Conservation (phyloP, 169 alveolate species). For the Toxoplasma gondii region DNA sequence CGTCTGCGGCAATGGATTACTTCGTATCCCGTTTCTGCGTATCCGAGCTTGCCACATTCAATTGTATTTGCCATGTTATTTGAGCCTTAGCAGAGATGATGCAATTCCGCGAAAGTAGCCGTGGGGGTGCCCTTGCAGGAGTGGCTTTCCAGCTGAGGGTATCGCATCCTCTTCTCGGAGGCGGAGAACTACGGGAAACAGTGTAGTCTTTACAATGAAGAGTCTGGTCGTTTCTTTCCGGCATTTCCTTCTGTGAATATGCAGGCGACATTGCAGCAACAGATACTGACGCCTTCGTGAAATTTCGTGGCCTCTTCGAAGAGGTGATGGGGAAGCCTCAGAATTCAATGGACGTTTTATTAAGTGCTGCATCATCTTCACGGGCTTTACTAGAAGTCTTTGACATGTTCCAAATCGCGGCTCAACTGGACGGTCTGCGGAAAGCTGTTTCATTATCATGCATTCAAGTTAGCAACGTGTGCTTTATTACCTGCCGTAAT, state of each 20-base stretch:
- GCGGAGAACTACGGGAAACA: too few relatives aligned
- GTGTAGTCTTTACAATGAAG: too few relatives aligned
- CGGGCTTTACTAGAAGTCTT: conserved; percentile 16
- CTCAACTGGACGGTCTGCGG: conserved; percentile 36
- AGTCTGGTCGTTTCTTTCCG: too few relatives aligned
- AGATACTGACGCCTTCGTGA: conserved; percentile 11
- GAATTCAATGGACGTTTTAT: conserved; percentile 18
- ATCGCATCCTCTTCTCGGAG: too few relatives aligned
- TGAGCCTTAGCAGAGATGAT: too few relatives aligned
- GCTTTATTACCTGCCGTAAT: conserved; percentile 30
- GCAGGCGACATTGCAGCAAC: conserved; percentile 37
- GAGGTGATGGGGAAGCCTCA: conserved; percentile 35
- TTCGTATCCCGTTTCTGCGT: too few relatives aligned
- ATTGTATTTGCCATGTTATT: too few relatives aligned
- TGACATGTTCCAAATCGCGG: conserved; percentile 38
- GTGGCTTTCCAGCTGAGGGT: too few relatives aligned
- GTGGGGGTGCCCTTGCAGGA: too few relatives aligned
- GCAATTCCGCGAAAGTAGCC: too few relatives aligned
- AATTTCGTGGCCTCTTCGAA: conserved; percentile 41
- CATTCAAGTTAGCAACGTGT: conserved; percentile 26
- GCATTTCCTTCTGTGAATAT: background rate
- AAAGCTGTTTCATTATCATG: conserved; percentile 20
- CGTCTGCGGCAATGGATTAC: too few relatives aligned
- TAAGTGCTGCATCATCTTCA: conserved; percentile 34
- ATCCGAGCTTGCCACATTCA: too few relatives aligned